Evolutionary conservation across 2,329 filamentous ascomycete genomes (phyloP), one percentile per base, ranked within the genome.

Genomic region (Bipolaris victoriae): DNA sequence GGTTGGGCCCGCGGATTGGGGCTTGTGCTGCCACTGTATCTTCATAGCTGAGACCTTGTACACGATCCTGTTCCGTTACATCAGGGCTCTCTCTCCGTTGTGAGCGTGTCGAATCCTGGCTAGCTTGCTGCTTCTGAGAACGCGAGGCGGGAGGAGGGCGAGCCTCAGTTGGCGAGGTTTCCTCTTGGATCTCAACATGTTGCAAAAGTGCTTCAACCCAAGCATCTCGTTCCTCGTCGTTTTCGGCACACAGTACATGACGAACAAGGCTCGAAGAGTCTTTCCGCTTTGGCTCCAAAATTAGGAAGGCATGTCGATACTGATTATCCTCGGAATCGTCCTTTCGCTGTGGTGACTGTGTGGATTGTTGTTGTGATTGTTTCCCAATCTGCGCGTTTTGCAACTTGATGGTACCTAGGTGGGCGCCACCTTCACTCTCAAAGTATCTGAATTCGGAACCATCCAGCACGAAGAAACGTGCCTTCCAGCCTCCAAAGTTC

Each of bases 401-500:
- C 33, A 99, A 84, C 78, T 96, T 97, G 79, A 99, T 98, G 1
- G 92, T 94, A 3, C 95, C 95, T 37, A 98, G 80, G 73, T 97
- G 92, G 15, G 92, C 88, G 43, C 95, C 95, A 47, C 94, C 93
- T 3, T 92, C 92, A 1, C 90, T 87, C 77, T 99, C 95, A 69
- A 91, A 98, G 74, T 99, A 99, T 68, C 90, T 92, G 68, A 99
- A 79, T 55, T 88, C 83, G 5, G 88, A 84, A 9, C 87, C 88
- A 66, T 90, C 86, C 3, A 91, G 79, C 13, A 89, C 82, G 69
- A 90, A 90, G 69, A 86, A 90, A 55, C 88, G 81, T 10, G 92
- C 93, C 78, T 99, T 99, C 95, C 95, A 99, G 47, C 95, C 95
- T 49, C 95, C 95, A 78, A 99, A 99, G 71, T 98, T 98, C 82